Conservation (phyloP, 2,329 filamentous ascomycete species). For the Pezicula rhizophila region DNA sequence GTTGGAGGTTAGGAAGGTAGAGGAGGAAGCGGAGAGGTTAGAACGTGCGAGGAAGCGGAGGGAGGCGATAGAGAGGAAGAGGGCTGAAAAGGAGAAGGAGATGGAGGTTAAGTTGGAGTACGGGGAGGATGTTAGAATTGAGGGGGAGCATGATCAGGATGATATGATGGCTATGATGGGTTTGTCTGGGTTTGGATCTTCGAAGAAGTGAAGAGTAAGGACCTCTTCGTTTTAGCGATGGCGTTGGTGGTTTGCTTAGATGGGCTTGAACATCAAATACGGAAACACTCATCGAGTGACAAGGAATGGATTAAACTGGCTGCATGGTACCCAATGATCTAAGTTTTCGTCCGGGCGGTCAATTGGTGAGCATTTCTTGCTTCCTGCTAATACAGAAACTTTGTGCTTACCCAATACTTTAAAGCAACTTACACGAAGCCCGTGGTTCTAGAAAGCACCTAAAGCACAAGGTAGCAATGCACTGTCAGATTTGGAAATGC, state of each 20-base stretch:
- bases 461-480: too few species aligned
- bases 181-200: conserved; percentile 54
- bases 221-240: conserved; percentile 6
- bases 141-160: conserved; percentile 66
- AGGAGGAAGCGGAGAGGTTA: conserved; percentile 40
- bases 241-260: conserved; percentile 3
- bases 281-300: too few species aligned
- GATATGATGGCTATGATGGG: conserved; percentile 66
- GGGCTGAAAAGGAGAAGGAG: conserved; percentile 43
- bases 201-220: conserved; percentile 30
- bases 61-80: conserved; percentile 31
- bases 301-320: too few species aligned
- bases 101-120: conserved; percentile 55
- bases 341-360: too few species aligned
- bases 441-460: too few species aligned
- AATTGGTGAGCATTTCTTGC: too few species aligned
- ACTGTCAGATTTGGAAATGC: too few species aligned
- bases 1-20: conserved; percentile 46
- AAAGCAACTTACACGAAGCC: too few species aligned
- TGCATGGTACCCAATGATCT: too few species aligned
- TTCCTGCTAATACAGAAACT: too few species aligned
- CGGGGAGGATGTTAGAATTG: conserved; percentile 57
- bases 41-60: conserved; percentile 28
- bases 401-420: too few species aligned
- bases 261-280: too few species aligned